Base-by-base conservation (phyloP, 148 eudicot genomes). In the Camellia lanceoleosa region DNA sequence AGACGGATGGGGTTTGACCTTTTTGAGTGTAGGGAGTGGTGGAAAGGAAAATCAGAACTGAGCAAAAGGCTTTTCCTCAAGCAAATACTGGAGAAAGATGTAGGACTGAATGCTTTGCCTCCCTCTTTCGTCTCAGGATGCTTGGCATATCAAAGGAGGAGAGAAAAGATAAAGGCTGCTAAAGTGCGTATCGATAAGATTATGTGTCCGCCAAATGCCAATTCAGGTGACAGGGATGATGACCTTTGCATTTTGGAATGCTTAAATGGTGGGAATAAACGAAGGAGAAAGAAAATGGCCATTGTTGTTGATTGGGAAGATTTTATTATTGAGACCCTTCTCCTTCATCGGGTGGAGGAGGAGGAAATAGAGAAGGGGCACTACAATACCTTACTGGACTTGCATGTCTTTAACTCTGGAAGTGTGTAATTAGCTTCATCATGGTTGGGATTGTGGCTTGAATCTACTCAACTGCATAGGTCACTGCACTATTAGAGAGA, bases 31-130 rank as follows among this genome's bases (percentile, higher is more conserved):
- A 30, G 38, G 38, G 38, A 30, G 38, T 30, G 92, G 97, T 94
- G 98, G 98, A 87, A 78, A 51, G 98, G 98, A 44, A 84, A 91
- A 81, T 94, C 97, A 63, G 90, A 89, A 19, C 51, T 94, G 82
- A 89, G 92, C 86, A 89, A 88, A 75, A 91, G 89, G 85, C 93
- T 94, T 68, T 9, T 87, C 51, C 74, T 87, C 54, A 76, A 92
- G 76, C 78, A 91, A 62, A 75, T 92, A 62, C 69, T 87, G 82
- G 89, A 90, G 79, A 89, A 88, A 85, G 94, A 92, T 78, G 91
- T 92, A 62, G 98, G 98, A 42, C 82, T 90, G 78, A 79, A 89
- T 68, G 82, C 80, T 15, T 75, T 81, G 82, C 98, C 98, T 78
- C 98, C 97, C 18, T 91, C 97, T 75, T 94, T 82, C 63, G 83